Evolutionary conservation across 1,284 basidiomycete species (phyloP).

Genomic region (Papiliotrema laurentii): DNA sequence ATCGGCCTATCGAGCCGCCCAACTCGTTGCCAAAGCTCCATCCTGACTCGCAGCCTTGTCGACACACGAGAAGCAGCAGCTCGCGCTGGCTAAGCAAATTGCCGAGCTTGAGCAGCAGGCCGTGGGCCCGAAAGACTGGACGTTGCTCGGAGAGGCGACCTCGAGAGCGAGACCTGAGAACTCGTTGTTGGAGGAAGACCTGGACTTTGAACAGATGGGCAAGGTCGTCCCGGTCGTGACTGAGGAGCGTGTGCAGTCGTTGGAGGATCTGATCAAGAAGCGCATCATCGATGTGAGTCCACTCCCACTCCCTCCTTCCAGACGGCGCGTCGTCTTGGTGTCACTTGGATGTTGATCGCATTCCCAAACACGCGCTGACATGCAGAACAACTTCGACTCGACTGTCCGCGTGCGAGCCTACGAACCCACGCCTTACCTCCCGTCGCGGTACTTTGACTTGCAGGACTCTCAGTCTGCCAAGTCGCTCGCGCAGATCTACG

Average conservation of each 20-base stretch:
- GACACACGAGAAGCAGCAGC: conserved; percentile 52
- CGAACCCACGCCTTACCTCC: conserved; percentile 83
- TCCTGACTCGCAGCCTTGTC: conserved; percentile 42
- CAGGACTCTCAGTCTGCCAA: conserved; percentile 82
- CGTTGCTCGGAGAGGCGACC: conserved; percentile 83
- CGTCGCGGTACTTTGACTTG: conserved; percentile 83
- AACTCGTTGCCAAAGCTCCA: background rate
- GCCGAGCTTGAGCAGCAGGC: conserved; percentile 54
- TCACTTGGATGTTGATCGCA: background rate
- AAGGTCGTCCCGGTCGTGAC: conserved; percentile 87
- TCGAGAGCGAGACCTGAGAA: conserved; percentile 81
- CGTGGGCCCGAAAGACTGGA: conserved; percentile 72
- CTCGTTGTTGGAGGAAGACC: conserved; percentile 85
- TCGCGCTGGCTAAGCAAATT: conserved; percentile 53
- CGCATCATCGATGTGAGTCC: conserved; percentile 72
- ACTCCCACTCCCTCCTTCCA: no score
- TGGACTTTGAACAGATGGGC: conserved; percentile 86
- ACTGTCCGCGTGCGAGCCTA: conserved; percentile 73
- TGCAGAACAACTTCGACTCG: conserved; percentile 73
- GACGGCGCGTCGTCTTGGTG: no score
- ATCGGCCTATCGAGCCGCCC: background rate
- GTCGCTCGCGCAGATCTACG: conserved; percentile 93
- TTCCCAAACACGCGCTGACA: background rate
- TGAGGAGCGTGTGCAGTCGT: conserved; percentile 72
- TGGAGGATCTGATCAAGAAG: conserved; percentile 89